Evolutionary conservation across 352 stramenopile species (phyloP).

Genomic region (Globisporangium nodosum): DNA sequence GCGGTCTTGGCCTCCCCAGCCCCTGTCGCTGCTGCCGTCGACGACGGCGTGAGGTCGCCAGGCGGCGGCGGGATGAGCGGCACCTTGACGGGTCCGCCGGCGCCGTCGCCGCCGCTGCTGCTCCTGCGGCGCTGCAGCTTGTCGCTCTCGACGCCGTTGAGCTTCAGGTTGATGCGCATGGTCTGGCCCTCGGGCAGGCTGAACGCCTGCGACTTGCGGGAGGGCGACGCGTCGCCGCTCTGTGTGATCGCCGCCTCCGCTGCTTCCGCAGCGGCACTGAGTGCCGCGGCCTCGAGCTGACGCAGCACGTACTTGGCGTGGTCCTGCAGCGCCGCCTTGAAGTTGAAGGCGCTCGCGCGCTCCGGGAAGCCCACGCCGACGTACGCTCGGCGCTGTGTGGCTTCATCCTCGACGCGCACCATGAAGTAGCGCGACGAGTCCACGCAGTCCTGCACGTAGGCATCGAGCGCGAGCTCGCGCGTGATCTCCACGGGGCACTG

Average conservation of each 20-base stretch:
- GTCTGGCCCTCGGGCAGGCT: constrained; percentile 65
- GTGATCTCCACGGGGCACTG: constrained; percentile 76
- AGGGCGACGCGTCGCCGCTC: constrained; percentile 5
- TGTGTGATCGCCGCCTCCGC: neutral
- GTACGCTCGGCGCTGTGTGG: constrained; percentile 65
- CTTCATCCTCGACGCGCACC: constrained; percentile 76
- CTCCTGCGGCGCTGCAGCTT: constrained; percentile 23
- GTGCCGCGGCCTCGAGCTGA: constrained; percentile 37
- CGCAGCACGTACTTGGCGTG: constrained; percentile 77
- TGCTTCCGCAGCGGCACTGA: constrained; percentile 3
- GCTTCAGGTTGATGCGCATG: constrained; percentile 77
- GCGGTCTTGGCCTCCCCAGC: constrained; percentile 20
- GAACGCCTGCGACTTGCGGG: constrained; percentile 35
- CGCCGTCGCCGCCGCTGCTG: constrained; percentile 16
- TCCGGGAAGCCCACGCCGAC: constrained; percentile 78
- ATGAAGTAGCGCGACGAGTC: constrained; percentile 89
- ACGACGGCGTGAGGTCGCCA: constrained; percentile 20
- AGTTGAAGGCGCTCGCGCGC: constrained; percentile 75
- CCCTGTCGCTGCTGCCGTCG: constrained; percentile 18
- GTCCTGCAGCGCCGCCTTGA: constrained; percentile 80
- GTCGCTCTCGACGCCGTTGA: constrained; percentile 28
- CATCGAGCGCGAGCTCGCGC: constrained; percentile 47
- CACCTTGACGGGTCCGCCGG: constrained; percentile 30
- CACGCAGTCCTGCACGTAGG: constrained; percentile 82
- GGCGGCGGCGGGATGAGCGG: constrained; percentile 57